Conservation (phyloP, 1,284 basidiomycete species). For the Bjerkandera adusta region DNA sequence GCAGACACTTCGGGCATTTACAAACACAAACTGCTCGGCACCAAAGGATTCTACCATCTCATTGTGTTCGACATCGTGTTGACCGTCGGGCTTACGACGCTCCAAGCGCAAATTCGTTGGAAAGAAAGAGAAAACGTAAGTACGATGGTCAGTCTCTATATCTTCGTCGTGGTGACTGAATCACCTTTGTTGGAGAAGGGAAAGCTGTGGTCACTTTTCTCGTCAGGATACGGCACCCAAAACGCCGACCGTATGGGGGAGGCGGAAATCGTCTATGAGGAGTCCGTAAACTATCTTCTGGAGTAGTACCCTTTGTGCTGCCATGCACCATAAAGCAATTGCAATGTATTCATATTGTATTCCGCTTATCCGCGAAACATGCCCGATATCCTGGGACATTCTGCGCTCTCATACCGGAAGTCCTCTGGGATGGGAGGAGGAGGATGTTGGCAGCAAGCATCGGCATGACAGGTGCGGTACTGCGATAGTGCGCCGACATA, state of each 20-base stretch:
- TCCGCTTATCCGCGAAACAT: too few relatives aligned
- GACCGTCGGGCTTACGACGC: conserved; percentile 45
- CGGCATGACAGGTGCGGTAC: too few relatives aligned
- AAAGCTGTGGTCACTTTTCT: neutral
- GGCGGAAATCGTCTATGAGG: conserved; percentile 14
- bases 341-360: too few relatives aligned
- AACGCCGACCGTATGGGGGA: conserved; percentile 14
- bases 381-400: too few relatives aligned
- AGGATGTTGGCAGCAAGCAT: too few relatives aligned
- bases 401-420: too few relatives aligned
- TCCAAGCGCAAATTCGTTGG: conserved; percentile 47
- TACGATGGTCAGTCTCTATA: neutral
- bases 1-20: conserved; percentile 38
- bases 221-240: too few relatives aligned
- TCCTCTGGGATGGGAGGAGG: too few relatives aligned
- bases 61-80: conserved; percentile 46
- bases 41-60: conserved; percentile 31
- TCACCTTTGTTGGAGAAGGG: conserved; percentile 17
- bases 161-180: neutral
- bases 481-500: too few relatives aligned
- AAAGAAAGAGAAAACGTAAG: conserved; percentile 29
- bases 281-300: too few relatives aligned
- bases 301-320: too few relatives aligned
- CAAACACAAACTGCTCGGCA: conserved; percentile 13
- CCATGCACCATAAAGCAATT: too few relatives aligned